Evolutionary conservation across 2,329 filamentous ascomycete species (phyloP).

Genomic region (Trichoderma gracile): DNA sequence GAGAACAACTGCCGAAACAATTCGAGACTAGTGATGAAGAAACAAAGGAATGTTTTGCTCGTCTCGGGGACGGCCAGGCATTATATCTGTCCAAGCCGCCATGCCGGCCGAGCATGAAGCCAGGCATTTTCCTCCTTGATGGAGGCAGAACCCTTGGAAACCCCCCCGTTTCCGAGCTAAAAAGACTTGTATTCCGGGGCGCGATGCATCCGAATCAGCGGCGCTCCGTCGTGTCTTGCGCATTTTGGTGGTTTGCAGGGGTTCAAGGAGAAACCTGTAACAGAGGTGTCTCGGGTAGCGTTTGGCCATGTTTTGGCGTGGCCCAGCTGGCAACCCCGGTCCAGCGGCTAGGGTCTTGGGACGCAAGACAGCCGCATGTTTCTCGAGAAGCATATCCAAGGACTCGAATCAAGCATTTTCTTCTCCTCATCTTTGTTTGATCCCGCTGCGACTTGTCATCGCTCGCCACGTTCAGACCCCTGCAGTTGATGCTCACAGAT

Average conservation of each 20-base stretch:
- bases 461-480: slow-evolving; percentile 16
- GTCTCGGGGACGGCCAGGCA: slow-evolving; percentile 25
- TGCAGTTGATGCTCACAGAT: neutral
- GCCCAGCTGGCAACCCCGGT: slow-evolving; percentile 23
- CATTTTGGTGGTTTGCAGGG: slow-evolving; percentile 24
- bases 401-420: slow-evolving; percentile 10
- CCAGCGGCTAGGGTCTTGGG: slow-evolving; percentile 8
- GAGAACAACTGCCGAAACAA: slow-evolving; percentile 29
- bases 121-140: slow-evolving; percentile 6
- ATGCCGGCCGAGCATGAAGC: slow-evolving; percentile 19
- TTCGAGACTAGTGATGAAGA: slow-evolving; percentile 28
- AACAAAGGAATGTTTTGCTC: slow-evolving; percentile 21
- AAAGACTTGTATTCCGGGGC: slow-evolving; percentile 23
- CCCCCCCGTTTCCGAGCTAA: slow-evolving; percentile 20
- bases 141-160: slow-evolving; percentile 5
- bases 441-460: neutral
- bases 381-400: slow-evolving; percentile 11
- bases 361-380: slow-evolving; percentile 9
- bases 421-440: neutral
- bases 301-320: slow-evolving; percentile 33
- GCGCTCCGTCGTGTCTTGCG: slow-evolving; percentile 24
- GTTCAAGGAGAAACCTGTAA: slow-evolving; percentile 34
- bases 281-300: slow-evolving; percentile 41
- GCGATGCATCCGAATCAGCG: slow-evolving; percentile 28
- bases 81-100: slow-evolving; percentile 28